Evolutionary conservation across 202 grass and related monocot genomes (phyloP), one percentile per base, ranked within the genome.

Genomic region (Cymbopogon flexuosus): DNA sequence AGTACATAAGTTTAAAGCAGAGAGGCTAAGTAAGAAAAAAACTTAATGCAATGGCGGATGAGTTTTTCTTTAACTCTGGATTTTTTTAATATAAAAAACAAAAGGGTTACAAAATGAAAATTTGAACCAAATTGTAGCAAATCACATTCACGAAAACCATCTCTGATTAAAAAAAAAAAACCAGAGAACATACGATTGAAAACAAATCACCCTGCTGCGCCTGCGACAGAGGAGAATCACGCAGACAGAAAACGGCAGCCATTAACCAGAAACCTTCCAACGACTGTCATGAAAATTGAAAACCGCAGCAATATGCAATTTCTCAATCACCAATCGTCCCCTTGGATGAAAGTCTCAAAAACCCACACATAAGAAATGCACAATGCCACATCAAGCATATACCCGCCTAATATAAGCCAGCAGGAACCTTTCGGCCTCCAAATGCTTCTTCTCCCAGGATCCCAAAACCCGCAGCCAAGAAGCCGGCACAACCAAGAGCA

Each of bases 351-450:
- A 33, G 31, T 33, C 2, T 23, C 5, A 64, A 35, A 35, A 70
- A 3, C 70, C 43, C 33, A 10, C 51, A 4, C 51, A 35, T 3
- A 62, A 13, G 42, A 45, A 68, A 43, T 3, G 24, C 12, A 45
- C 73, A 85, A 85, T 89, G 72, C 60, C 15, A 42, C 58, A 61
- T 8, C 16, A 42, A 56, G 52, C 4, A 24, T 15, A 24, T 15
- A 65, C 77, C 72, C 60, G 82, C 87, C 87, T 85, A 12, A 27
- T 27, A 27, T 27, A 27, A 14, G 43, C 7, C 74, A 16, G 2
- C 8, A 57, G 41, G 27, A 65, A 63, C 42, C 47, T 68, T 68
- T 15, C 34, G 3, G n/a, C 39, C 19, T 2, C 21, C 4, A 31
- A 56, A 29, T 15, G 43, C 63, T 69, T 41, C 60, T 30, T 5